Conservation (phyloP, 441 rosid genomes). For the Gossypium davidsonii region DNA sequence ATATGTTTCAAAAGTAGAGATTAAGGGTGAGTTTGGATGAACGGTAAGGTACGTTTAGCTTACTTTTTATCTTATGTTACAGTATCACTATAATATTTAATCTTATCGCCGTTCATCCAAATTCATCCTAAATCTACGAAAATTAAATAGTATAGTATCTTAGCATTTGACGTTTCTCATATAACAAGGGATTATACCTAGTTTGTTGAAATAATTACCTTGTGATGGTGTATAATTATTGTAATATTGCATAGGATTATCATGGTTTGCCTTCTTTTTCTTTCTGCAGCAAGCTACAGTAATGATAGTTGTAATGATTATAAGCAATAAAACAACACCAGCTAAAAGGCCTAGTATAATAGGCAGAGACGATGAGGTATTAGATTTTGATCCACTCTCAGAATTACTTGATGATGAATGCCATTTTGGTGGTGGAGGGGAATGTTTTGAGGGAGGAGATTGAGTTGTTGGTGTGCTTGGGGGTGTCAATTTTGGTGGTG, state of each 20-base stretch:
- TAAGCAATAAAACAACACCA: constrained; percentile 41
- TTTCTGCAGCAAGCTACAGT: constrained; percentile 35
- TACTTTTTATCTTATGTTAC: fast-evolving
- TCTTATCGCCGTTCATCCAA: fast-evolving
- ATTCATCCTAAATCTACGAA: too few relatives aligned
- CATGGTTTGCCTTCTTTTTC: constrained; percentile 34
- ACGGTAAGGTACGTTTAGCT: fast-evolving
- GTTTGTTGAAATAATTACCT: constrained; percentile 1
- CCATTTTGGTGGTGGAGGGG: constrained; percentile 19
- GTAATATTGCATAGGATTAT: constrained; percentile 38
- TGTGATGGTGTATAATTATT: constrained; percentile 15
- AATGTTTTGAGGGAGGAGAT: constrained; percentile 18
- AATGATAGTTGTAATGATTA: constrained; percentile 24
- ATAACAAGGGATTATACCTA: background rate
- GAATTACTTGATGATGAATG: constrained; percentile 1
- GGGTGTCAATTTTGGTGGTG: constrained; percentile 6
- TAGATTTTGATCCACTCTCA: background rate
- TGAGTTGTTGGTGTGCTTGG: constrained; percentile 3
- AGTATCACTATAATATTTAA: too few relatives aligned
- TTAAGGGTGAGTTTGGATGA: fast-evolving
- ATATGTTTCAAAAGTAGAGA: too few relatives aligned
- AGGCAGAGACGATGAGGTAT: constrained; percentile 8
- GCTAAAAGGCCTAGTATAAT: constrained; percentile 39
- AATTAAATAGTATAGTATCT: too few relatives aligned
- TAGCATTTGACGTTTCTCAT: background rate